Percentiles rank a stretch among this genome's conserved stretches.
These are phyloP conservation scores for Harrya chromipes DNA, from an alignment of 768 basidiomycete genomes.

Conservation along the genomic window DNA sequence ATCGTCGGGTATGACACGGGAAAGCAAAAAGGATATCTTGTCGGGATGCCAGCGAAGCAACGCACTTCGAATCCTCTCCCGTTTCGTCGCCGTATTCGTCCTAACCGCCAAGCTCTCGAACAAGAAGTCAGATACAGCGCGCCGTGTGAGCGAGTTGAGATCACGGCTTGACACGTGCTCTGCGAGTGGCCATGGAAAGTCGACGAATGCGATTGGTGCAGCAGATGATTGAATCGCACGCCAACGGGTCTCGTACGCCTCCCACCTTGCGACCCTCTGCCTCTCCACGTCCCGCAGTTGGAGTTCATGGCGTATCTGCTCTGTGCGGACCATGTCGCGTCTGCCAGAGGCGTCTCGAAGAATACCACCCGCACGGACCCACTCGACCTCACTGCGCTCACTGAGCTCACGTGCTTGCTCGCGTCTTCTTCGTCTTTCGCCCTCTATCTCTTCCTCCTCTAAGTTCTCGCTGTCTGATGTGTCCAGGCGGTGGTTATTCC, in stretches of 20 bases:
- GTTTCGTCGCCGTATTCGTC: slow-evolving; percentile 39
- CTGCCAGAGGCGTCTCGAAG: slow-evolving; percentile 49
- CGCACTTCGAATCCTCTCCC: slow-evolving; percentile 55
- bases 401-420: slow-evolving; percentile 41
- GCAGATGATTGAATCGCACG: slow-evolving; percentile 32
- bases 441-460: slow-evolving; percentile 8
- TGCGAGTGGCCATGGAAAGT: slow-evolving; percentile 63
- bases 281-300: slow-evolving; percentile 42
- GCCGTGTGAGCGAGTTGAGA: slow-evolving; percentile 35
- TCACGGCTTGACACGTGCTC: slow-evolving; percentile 13
- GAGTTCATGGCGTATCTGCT: slow-evolving; percentile 46
- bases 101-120: slow-evolving; percentile 44
- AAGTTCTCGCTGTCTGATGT: not conserved
- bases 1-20: slow-evolving; percentile 44
- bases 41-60: slow-evolving; percentile 71
- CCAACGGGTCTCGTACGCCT: slow-evolving; percentile 56
- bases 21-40: slow-evolving; percentile 48
- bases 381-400: slow-evolving; percentile 51
- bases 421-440: slow-evolving; percentile 16
- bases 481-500: not conserved
- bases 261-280: slow-evolving; percentile 41
- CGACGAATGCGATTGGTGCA: slow-evolving; percentile 39
- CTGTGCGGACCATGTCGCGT: slow-evolving; percentile 50
- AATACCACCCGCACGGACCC: slow-evolving; percentile 58
- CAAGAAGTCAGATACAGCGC: slow-evolving; percentile 48